Conservation (phyloP, 2,329 filamentous ascomycete species). For the Arthrinium puccinioides region DNA sequence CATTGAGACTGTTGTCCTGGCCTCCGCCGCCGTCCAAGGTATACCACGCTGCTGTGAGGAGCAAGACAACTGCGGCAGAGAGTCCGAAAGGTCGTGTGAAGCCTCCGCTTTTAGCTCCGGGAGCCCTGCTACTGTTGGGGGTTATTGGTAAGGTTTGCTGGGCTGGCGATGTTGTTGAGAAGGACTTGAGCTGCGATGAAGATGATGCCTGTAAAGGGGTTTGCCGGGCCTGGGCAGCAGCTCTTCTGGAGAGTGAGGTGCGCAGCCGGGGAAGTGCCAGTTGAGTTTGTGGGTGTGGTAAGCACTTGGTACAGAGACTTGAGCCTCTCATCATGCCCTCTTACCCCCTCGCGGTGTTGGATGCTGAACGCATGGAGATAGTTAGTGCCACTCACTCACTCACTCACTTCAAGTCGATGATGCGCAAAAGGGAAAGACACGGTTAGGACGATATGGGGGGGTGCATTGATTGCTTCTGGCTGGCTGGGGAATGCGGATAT, state of each 20-base stretch:
- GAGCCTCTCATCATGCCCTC: too few species aligned
- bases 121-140: neutral
- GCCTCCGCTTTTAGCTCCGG: neutral
- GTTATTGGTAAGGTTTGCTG: neutral
- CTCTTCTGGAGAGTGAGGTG: too few species aligned
- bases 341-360: too few species aligned
- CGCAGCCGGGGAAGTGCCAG: neutral
- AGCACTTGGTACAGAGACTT: neutral
- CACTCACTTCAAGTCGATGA: too few species aligned
- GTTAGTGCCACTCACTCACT: too few species aligned
- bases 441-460: too few species aligned
- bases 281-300: neutral
- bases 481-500: too few species aligned
- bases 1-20: constrained; percentile 36
- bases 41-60: constrained; percentile 1
- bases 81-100: too few species aligned
- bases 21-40: neutral
- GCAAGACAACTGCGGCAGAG: neutral
- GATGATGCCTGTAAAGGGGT: neutral
- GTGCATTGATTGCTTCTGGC: too few species aligned
- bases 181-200: neutral
- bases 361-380: too few species aligned
- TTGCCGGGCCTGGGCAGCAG: neutral
- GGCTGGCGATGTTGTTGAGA: neutral
- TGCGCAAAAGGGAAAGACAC: too few species aligned